Conservation (phyloP, 768 basidiomycete species). For the Porpolomopsis calyptriformis region DNA sequence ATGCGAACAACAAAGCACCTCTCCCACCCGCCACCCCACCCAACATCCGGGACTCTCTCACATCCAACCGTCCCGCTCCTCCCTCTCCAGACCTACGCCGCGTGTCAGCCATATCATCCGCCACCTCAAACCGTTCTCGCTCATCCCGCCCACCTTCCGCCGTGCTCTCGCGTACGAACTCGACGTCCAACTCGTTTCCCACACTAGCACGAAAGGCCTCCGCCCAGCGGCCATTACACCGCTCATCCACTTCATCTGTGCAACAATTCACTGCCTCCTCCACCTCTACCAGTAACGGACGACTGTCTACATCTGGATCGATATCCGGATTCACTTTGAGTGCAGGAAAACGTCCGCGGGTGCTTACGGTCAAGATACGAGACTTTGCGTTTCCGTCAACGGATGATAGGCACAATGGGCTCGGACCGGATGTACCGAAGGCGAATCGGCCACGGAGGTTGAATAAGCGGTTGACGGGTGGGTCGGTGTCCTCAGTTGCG, state of each 20-base stretch:
- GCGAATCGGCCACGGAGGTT: conserved; percentile 27
- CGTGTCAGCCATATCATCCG: conserved; percentile 10
- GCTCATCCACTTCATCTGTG: not conserved
- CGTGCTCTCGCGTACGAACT: conserved; percentile 10
- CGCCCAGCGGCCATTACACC: not conserved
- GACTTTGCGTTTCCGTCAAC: conserved; percentile 29
- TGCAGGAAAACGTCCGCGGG: conserved; percentile 7
- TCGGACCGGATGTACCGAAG: conserved; percentile 32
- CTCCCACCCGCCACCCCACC: not conserved
- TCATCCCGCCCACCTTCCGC: conserved; percentile 7
- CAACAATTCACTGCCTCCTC: too few species aligned
- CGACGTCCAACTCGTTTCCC: conserved; percentile 9
- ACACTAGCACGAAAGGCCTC: not conserved
- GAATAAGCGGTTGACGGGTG: conserved; percentile 19
- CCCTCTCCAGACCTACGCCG: conserved; percentile 10
- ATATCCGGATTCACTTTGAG: conserved; percentile 3
- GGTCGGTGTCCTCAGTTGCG: conserved; percentile 5
- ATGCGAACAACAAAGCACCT: not conserved
- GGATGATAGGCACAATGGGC: conserved; percentile 29
- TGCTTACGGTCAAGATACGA: conserved; percentile 29
- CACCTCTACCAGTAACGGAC: too few species aligned
- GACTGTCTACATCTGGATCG: not conserved
- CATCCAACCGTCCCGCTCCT: conserved; percentile 7
- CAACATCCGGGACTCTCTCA: conserved; percentile 8
- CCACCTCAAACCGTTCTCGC: conserved; percentile 5